Base-by-base conservation (phyloP, 371 early-diverging fungal genomes). In the Apophysomyces ossiformis region DNA sequence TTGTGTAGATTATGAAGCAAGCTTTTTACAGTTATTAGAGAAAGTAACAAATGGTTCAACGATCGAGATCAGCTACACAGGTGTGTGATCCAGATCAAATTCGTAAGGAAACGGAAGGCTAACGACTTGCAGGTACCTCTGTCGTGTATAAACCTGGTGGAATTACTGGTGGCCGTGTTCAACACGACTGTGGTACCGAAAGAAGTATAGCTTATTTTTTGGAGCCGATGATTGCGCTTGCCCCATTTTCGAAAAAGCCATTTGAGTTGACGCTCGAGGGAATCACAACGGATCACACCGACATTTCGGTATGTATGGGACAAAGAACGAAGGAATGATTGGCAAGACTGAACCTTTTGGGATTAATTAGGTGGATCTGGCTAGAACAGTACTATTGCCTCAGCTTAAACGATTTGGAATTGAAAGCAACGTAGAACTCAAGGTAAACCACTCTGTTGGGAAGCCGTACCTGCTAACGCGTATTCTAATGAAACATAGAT, bases 21-120 rank as follows among this genome's bases (percentile, higher is more conserved):
- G 84, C 38, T 95, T 97, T 72, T 82, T 98, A 46, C 83, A 93
- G 32, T 84, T 98, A 57, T 71, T 97, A 56, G 98, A 98, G 72
- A 92, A 93, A 68, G 85, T 92, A 9, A 96, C 97, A 41, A 96
- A 98, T 79, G 99, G 98, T 18, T 90, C 93, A 15, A 83, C 83
- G 12, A 89, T 96, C 38, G 95, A 95, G 61, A 97, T 98, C 71
- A 94, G 89, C 68, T 94, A 96, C 69, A 94, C 98, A 21, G 99
- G 93, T 85, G 77, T 9, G 58, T 35, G 38, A 37, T 6, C 32
- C 32, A 26, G 32, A 26, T 26, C 32, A 26, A 26, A 26, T 2
- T 26, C 32, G 2, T 26, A 26, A 2, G 32, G 26, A 5, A 38
- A 45, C 13, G 35, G 21, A 58, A 18, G 7, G 58, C 62, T n/a